These are phyloP conservation scores for Theobroma grandiflorum DNA, from an alignment of 441 rosid species.

Conservation along the genomic window DNA sequence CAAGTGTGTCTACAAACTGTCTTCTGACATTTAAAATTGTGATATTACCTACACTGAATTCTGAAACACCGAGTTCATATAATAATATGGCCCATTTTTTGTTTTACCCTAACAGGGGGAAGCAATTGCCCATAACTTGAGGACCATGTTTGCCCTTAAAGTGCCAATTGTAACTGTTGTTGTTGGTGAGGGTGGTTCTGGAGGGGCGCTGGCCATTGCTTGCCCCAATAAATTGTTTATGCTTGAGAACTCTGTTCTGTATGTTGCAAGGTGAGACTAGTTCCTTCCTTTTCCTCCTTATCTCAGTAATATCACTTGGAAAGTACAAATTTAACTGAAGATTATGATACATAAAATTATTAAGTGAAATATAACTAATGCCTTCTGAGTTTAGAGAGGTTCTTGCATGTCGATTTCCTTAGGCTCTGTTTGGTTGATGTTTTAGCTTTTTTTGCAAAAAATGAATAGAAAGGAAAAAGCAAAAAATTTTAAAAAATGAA, in stretches of 20 bases:
- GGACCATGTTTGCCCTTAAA: slow-evolving; percentile 92
- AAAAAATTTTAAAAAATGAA: no score
- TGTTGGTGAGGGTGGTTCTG: slow-evolving; percentile 98
- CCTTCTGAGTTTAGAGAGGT: slow-evolving; percentile 13
- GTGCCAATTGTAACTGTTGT: slow-evolving; percentile 89
- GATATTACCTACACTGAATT: slow-evolving; percentile 17
- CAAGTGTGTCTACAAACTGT: slow-evolving; percentile 52
- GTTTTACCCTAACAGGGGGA: slow-evolving; percentile 67
- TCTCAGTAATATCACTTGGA: neutral
- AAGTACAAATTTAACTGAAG: slow-evolving; percentile 6
- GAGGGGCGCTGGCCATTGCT: slow-evolving; percentile 73
- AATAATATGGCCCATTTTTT: slow-evolving; percentile 22
- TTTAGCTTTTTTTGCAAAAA: no score
- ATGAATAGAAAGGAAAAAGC: no score
- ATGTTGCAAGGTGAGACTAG: slow-evolving; percentile 83
- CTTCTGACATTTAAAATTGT: slow-evolving; percentile 6
- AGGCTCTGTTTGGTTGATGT: no score
- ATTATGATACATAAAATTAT: neutral
- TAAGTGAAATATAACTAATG: neutral
- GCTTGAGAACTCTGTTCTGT: slow-evolving; percentile 68
- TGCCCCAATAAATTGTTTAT: slow-evolving; percentile 54
- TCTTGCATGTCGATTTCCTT: neutral
- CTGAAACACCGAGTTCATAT: slow-evolving; percentile 19
- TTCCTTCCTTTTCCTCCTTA: neutral
- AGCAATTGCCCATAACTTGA: slow-evolving; percentile 90